Evolutionary conservation across 257 asterid genomes (phyloP).

Genomic region (Ligustrum vulgare): DNA sequence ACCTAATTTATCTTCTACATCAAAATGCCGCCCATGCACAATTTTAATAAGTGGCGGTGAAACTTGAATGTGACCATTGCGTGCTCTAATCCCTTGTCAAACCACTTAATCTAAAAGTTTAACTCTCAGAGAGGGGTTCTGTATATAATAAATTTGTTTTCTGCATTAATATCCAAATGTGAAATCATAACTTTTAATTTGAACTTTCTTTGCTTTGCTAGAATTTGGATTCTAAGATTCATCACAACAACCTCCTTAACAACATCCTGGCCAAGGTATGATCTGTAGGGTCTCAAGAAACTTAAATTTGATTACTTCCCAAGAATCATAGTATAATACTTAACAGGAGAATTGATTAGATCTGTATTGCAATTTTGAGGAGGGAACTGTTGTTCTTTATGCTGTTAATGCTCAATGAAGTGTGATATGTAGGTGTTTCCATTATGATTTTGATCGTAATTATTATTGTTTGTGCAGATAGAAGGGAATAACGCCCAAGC

Average conservation of each 20-base stretch:
- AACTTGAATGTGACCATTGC: not conserved
- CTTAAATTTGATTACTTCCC: not conserved
- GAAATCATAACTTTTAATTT: not conserved
- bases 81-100: not conserved
- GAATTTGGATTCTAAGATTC: constrained; percentile 95
- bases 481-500: constrained; percentile 87
- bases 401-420: constrained; percentile 2
- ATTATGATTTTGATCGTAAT: not conserved
- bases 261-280: constrained; percentile 88
- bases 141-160: not conserved
- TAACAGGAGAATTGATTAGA: not conserved
- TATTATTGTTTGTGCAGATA: constrained; percentile 50
- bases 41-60: not conserved
- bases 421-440: constrained; percentile 8
- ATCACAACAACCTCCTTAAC: constrained; percentile 90
- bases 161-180: not conserved
- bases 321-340: not conserved
- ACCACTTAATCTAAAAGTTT: not conserved
- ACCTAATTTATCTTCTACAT: not conserved
- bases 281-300: constrained; percentile 3
- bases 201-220: constrained; percentile 32
- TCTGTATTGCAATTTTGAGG: not conserved
- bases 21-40: not conserved
- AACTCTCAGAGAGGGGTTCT: not conserved
- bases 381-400: not conserved